These are phyloP conservation scores for Tetrapisispora namnaoensis DNA, from an alignment of 805 yeast species.

Conservation along the genomic window DNA sequence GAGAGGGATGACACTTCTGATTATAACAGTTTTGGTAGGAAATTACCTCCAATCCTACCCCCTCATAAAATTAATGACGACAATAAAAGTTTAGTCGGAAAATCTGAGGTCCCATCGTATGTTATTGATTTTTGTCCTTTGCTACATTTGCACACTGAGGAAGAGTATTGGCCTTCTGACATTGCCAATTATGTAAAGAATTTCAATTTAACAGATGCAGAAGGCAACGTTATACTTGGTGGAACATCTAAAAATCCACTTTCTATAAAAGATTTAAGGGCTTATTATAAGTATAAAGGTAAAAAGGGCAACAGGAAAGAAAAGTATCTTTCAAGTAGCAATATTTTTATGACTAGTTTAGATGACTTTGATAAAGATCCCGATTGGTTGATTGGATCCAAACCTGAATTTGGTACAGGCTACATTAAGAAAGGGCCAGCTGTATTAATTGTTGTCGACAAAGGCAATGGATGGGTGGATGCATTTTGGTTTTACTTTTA, in stretches of 20 bases:
- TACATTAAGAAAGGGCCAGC: constrained; percentile 71
- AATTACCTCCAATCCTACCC: constrained; percentile 21
- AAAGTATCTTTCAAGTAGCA: constrained; percentile 18
- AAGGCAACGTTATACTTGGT: constrained; percentile 32
- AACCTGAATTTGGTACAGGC: constrained; percentile 66
- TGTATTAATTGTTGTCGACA: constrained; percentile 71
- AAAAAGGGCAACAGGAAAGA: constrained; percentile 5
- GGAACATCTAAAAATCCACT: constrained; percentile 10
- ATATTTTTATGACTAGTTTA: constrained; percentile 42
- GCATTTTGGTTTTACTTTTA: constrained; percentile 95
- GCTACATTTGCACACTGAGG: constrained; percentile 84
- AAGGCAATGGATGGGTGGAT: constrained; percentile 91
- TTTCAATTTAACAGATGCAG: constrained; percentile 46
- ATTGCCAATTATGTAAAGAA: constrained; percentile 57
- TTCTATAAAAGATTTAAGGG: constrained; percentile 20
- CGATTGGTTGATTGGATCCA: constrained; percentile 76
- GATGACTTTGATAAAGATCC: constrained; percentile 67
- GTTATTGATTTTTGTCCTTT: constrained; percentile 62
- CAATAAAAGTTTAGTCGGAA: constrained; percentile 17
- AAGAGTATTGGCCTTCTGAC: constrained; percentile 77
- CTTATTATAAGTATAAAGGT: constrained; percentile 4
- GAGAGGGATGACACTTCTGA: neutral
- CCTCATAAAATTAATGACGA: constrained; percentile 20
- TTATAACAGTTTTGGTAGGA: neutral
- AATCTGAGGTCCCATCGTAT: constrained; percentile 47